Evolutionary conservation across 805 yeast species (phyloP), one percentile per base, ranked within the genome.

Genomic region (Pichia rugopelliculosa): DNA sequence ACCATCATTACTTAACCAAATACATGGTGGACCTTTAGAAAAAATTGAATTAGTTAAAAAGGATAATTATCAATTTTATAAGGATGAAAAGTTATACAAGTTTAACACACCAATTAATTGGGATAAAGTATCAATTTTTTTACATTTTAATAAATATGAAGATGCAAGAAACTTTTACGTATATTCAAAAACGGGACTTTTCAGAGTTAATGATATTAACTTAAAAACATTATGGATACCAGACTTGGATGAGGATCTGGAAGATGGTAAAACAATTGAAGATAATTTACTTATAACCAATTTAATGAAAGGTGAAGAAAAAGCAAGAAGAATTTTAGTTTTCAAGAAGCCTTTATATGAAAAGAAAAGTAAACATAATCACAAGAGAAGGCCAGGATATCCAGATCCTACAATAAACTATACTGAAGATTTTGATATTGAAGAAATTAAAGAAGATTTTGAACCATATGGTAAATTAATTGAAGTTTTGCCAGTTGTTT

Each of bases 21-120:
- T 83, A 0, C 68, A 72, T 53, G 90, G 93, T 2, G 95, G 95
- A 0, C 85, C 87, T 0, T 62, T 85, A 43, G 87, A 82, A 52
- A 72, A 70, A 44, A 55, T 82, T 5, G 66, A 61, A 13, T 55
- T 68, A 25, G 45, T 56, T 18, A 52, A 51, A 26, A 55, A 46
- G 22, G 59, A 56, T n/a, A 54, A 51, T 18, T 41, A 51, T 42
- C 51, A 39, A 20, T 51, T 46, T 23, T 27, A 44, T 10, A 47
- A 26, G 37, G 41, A 45, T 15, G 33, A 42, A 11, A 18, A 24
- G 13, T 39, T 42, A n/a, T 41, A 39, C 17, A 15, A 17, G 15
- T 18, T 49, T 36, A 42, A 42, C 12, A 44, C 53, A n/a, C 42
- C 52, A 1, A 54, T 51, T 30, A 55, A 46, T 47, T 67, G 57